Conservation (phyloP, 805 yeast species). For the Metschnikowia cerradonensis region DNA sequence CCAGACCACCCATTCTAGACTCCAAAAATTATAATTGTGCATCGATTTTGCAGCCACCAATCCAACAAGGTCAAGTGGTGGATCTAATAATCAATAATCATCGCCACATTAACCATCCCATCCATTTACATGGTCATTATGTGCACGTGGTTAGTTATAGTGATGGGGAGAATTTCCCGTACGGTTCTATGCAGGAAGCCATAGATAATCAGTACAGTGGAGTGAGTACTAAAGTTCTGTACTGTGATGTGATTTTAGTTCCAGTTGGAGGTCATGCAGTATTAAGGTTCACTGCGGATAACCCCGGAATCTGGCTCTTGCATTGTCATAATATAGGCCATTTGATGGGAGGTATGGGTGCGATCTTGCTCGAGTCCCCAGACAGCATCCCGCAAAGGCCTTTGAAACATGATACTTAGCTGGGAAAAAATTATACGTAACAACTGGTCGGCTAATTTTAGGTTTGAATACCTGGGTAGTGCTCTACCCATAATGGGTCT, state of each 20-base stretch:
- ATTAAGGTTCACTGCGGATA: constrained; percentile 28
- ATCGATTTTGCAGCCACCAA: constrained; percentile 11
- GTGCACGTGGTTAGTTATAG: constrained; percentile 27
- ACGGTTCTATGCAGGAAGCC: constrained; percentile 24
- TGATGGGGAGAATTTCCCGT: constrained; percentile 22
- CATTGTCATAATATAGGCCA: constrained; percentile 37
- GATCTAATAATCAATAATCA: constrained; percentile 30
- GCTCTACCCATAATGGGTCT: no score
- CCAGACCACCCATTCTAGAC: constrained; percentile 20
- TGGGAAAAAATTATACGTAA: no score
- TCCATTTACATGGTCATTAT: constrained; percentile 34
- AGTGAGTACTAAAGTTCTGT: constrained; percentile 18
- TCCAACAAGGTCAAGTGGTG: constrained; percentile 26
- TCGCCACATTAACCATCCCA: constrained; percentile 29
- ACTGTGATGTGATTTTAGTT: constrained; percentile 24
- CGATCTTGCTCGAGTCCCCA: constrained; percentile 16
- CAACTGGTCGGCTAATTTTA: no score
- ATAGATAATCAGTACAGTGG: constrained; percentile 12
- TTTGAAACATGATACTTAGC: neutral
- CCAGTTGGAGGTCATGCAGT: constrained; percentile 32
- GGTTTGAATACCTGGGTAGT: no score
- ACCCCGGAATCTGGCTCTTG: constrained; percentile 30
- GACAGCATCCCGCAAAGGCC: constrained; percentile 7
- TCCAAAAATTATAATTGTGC: neutral
- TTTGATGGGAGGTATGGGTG: constrained; percentile 30